These are phyloP conservation scores for Bruguiera gymnorhiza DNA, from an alignment of 345 rosid species.

Conservation along the genomic window DNA sequence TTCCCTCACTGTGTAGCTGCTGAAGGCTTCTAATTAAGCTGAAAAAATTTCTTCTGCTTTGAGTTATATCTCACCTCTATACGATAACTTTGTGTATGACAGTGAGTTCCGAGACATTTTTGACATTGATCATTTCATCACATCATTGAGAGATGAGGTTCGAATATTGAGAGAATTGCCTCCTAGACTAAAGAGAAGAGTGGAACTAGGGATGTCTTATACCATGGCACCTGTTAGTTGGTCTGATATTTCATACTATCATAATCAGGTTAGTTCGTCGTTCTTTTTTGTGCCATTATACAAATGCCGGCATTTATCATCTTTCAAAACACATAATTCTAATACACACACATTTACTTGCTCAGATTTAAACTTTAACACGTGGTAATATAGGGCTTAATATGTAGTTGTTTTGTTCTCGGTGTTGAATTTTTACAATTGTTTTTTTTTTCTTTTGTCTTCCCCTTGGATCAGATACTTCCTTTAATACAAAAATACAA, in stretches of 20 bases:
- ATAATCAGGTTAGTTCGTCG: slow-evolving; percentile 44
- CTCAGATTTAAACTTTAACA: too few relatives aligned
- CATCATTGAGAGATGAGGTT: slow-evolving; percentile 24
- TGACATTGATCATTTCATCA: slow-evolving; percentile 26
- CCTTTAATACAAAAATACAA: slow-evolving; percentile 79
- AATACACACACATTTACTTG: too few relatives aligned
- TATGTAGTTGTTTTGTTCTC: background rate
- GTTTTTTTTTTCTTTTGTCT: background rate
- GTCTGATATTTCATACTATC: slow-evolving; percentile 83
- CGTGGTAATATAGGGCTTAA: too few relatives aligned
- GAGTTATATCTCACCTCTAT: background rate
- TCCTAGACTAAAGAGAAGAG: slow-evolving; percentile 64
- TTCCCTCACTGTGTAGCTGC: background rate
- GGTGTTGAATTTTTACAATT: background rate
- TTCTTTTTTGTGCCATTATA: background rate
- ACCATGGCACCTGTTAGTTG: slow-evolving; percentile 85
- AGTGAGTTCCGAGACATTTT: slow-evolving; percentile 34
- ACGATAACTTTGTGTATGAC: slow-evolving; percentile 8
- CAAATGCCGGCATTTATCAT: too few relatives aligned
- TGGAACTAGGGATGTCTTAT: slow-evolving; percentile 55
- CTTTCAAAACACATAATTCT: background rate
- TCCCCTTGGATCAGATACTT: slow-evolving; percentile 60
- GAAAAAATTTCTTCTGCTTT: background rate
- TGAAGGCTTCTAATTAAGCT: background rate
- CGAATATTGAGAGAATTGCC: slow-evolving; percentile 42